These are phyloP conservation scores for Xerocomellus dryophilus DNA, from an alignment of 768 basidiomycete species.

Conservation along the genomic window DNA sequence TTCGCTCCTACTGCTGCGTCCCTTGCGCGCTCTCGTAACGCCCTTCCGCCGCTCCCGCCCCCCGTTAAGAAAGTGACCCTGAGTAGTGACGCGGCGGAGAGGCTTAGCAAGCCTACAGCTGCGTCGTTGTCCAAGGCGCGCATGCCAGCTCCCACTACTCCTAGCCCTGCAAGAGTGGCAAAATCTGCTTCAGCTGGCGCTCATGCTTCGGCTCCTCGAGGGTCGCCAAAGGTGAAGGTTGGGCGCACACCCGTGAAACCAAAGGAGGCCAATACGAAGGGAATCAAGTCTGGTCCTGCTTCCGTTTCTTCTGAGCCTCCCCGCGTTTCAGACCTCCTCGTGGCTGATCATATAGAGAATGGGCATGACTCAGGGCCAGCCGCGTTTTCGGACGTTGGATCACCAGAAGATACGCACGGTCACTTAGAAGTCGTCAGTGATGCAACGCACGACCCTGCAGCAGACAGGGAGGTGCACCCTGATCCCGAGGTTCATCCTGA, in stretches of 20 bases:
- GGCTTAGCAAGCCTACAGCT: slow-evolving; percentile 80
- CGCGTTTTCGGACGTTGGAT: slow-evolving; percentile 10
- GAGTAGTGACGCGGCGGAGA: slow-evolving; percentile 54
- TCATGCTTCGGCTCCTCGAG: slow-evolving; percentile 28
- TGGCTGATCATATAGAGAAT: slow-evolving; percentile 24
- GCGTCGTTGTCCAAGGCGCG: slow-evolving; percentile 67
- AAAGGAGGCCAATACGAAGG: slow-evolving; percentile 21
- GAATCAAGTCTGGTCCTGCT: slow-evolving; percentile 13
- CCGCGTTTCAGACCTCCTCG: slow-evolving; percentile 18
- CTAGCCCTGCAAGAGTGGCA: slow-evolving; percentile 25
- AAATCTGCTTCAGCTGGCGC: slow-evolving; percentile 31
- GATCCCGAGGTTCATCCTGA: slow-evolving; percentile 13
- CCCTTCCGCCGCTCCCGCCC: slow-evolving; percentile 42
- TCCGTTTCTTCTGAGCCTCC: slow-evolving; percentile 27
- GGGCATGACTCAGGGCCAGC: slow-evolving; percentile 22
- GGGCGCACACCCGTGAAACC: slow-evolving; percentile 26
- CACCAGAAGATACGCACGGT: slow-evolving; percentile 21
- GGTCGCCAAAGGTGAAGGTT: slow-evolving; percentile 27
- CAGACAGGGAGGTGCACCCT: slow-evolving; percentile 5
- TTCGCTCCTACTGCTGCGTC: slow-evolving; percentile 85
- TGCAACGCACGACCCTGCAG: slow-evolving; percentile 8
- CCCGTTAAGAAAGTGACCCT: slow-evolving; percentile 55
- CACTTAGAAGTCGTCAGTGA: slow-evolving; percentile 14
- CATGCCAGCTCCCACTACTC: slow-evolving; percentile 18
- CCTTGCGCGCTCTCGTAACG: slow-evolving; percentile 64